phyloP scores from a whole-genome alignment of 768 basidiomycete genomes.

The Agaricus sinodeliciosus region DNA sequence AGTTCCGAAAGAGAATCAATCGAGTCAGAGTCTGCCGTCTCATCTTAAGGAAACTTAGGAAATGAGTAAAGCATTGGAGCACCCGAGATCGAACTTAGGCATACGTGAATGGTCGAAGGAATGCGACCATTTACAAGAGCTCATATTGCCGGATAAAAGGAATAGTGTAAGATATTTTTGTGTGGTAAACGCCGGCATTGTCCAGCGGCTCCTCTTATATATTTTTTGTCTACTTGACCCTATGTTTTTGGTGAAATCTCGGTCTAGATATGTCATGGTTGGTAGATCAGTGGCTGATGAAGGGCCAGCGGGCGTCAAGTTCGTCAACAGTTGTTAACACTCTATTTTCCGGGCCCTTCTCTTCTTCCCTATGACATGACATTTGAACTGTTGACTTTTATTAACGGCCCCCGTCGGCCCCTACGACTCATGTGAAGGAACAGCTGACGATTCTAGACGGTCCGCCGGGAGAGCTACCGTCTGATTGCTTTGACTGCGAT shows the following conservation, averaged over 20 bases:
- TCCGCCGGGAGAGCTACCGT: not conserved
- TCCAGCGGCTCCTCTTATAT: not conserved
- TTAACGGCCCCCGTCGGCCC: not conserved
- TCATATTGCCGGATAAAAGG: not conserved
- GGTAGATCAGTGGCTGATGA: not conserved
- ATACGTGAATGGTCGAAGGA: no score
- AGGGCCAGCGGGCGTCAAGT: not conserved
- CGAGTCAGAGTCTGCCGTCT: no score
- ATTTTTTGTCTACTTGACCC: not conserved
- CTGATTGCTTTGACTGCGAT: no score
- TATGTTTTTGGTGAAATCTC: constrained; percentile 2
- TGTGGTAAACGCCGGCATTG: no score
- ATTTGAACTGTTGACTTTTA: not conserved
- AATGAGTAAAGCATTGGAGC: no score
- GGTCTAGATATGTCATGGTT: not conserved
- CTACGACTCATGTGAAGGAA: constrained; percentile 1
- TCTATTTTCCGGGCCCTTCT: not conserved
- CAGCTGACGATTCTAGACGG: constrained; percentile 5
- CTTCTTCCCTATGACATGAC: not conserved
- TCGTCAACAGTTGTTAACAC: not conserved
- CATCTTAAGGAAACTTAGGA: no score
- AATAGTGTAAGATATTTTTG: no score
- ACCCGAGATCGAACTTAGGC: no score
- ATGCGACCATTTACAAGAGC: not conserved
- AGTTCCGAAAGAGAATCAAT: not conserved